Base-by-base conservation (phyloP, 2,329 filamentous ascomycete species). In the Diaporthe humulicola region DNA sequence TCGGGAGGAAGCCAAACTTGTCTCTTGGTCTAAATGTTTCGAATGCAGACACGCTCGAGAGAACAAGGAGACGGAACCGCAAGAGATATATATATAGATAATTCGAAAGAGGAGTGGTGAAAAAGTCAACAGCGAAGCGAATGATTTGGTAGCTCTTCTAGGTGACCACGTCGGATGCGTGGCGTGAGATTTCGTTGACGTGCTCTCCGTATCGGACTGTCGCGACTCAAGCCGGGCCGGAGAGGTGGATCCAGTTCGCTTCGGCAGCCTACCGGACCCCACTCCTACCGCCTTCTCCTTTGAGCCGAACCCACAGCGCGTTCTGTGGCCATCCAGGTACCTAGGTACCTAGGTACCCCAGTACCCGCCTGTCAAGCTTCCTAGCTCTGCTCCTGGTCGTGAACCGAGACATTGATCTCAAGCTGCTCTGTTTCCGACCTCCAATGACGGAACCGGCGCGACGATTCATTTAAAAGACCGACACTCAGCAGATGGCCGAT, bases 141-240 rank as follows among this genome's bases (percentile, higher is more conserved):
- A 14, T 14, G 33, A 40, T 22, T 28, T 28, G 38, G 48, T 30
- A 69, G 19, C 14, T 54, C 48, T 69, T 64, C 48, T 52, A 14
- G 12, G 48, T 52, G 64, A 54, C 14, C 14, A 52, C 33, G 33
- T 38, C 64, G 64, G 64, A 28, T 28, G 64, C 33, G 48, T 72
- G 70, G 70, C 70, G 70, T 72, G 70, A 72, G 33, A 42, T 52
- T 42, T 36, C 36, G 48, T 40, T 52, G 33, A 52, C 58, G 70
- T 38, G 70, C 70, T 72, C 57, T 50, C 70, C 70, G 57, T 64
- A 72, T 64, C 45, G 70, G 57, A 10, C 42, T 30, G 48, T 60
- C 60, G 50, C 70, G 70, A 61, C 28, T 71, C 70, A 61, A 61
- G 70, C 70, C 70, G 70, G 57, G 19, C 70, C 70, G 70, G 70